Evolutionary conservation across 202 grass and related monocot genomes (phyloP).

Genomic region (Cymbopogon flexuosus): DNA sequence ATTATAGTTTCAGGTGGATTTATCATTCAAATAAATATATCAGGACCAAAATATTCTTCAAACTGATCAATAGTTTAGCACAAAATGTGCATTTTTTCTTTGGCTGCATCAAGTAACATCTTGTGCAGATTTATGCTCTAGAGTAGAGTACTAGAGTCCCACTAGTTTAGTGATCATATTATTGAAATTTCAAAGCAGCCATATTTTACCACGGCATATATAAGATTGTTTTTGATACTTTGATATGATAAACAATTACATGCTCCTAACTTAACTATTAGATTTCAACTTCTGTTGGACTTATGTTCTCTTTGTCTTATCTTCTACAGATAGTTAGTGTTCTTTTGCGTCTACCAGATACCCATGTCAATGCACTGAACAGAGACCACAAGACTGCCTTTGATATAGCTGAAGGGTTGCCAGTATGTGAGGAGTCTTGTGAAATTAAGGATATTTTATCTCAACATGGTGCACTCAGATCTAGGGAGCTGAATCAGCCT

Average conservation of each 20-base stretch:
- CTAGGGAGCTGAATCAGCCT: conserved; percentile 84
- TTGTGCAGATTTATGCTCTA: neutral
- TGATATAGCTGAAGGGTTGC: conserved; percentile 80
- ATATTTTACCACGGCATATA: neutral
- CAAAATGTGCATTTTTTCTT: conserved; percentile 27
- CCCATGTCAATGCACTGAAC: conserved; percentile 85
- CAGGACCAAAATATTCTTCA: conserved; percentile 12
- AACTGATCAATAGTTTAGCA: neutral
- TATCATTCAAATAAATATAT: conserved; percentile 21
- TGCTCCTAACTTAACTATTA: neutral
- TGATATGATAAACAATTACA: neutral
- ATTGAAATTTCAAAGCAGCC: conserved; percentile 9
- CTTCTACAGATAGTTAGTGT: conserved; percentile 68
- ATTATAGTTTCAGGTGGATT: conserved; percentile 10
- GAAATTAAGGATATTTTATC: conserved; percentile 82
- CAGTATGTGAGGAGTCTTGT: conserved; percentile 70
- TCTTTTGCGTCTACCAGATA: conserved; percentile 76
- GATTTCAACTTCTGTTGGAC: neutral
- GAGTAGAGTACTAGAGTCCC: neutral
- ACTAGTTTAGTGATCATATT: neutral
- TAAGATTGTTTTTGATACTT: conserved; percentile 23
- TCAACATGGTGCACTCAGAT: conserved; percentile 63
- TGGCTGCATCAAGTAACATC: neutral
- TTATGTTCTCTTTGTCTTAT: conserved; percentile 18
- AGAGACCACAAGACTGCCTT: conserved; percentile 83